Base-by-base conservation (phyloP, 2,329 filamentous ascomycete genomes). In the Beauveria pseudobassiana region DNA sequence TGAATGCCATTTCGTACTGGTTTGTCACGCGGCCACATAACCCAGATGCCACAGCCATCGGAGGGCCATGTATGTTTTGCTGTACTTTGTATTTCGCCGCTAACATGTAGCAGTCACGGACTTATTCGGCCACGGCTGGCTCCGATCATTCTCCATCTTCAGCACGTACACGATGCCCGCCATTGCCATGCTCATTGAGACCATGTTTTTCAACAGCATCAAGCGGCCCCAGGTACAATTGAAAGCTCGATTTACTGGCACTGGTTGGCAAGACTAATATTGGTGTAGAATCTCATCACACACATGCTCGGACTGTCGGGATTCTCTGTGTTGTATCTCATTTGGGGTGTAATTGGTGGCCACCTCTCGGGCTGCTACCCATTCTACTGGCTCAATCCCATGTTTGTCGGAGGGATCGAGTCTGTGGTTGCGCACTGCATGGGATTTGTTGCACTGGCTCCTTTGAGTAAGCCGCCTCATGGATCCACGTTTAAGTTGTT, bases 1-100 rank as follows among this genome's bases (percentile, higher is more conserved):
- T 81, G 71, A 82, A 82, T 65, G 78, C 78, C 14, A 70, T 77
- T 61, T 73, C 81, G 30, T 83, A 81, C 73, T 83, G 79, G 78
- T 71, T 75, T 64, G 69, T 77, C 24, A 76, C 73, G 1, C 69
- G 72, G 3, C 71, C 67, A 18, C 69, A 75, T n/a, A 62, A 68
- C 9, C 67, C 67, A 9, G 62, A 63, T 1, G 67, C 65, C 20
- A 53, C 59, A 6, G 34, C 51, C 54, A 61, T 43, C 52, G 61
- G 30, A 40, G 42, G 59, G 30, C 67, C 65, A 3, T 63, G 65
- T 65, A 62, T 61, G 66, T 53, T 14, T 34, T 40, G 38, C n/a
- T 16, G 8, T n/a, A 16, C 26, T 38, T 48, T 24, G 1, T 2
- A 12, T 2, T 10, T 5, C 52, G 22, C 50, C 10, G 38, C 61